Conservation (phyloP, 208 protist species). For the Trypanosoma scelopori region DNA sequence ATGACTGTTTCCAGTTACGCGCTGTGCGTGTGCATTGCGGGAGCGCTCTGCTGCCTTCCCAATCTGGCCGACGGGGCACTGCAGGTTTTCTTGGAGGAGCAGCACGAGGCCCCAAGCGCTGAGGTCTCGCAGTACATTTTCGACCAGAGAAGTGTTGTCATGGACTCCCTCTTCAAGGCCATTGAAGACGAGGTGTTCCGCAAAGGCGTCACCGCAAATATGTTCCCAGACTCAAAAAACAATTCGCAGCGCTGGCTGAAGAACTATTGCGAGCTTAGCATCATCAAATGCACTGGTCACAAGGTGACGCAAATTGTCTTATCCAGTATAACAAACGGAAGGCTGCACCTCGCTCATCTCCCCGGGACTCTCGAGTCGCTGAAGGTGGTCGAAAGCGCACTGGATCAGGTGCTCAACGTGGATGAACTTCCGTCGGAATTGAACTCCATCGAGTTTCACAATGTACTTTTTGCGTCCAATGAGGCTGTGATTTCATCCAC, state of each 20-base stretch:
- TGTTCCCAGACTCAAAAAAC: neutral
- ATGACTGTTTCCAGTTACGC: no score
- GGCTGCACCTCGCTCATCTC: conserved; percentile 7
- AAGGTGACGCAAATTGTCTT: neutral
- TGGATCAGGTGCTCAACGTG: conserved; percentile 11
- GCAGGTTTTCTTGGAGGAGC: neutral
- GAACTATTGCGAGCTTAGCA: conserved; percentile 17
- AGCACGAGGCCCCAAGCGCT: neutral
- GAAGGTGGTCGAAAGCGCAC: conserved; percentile 1
- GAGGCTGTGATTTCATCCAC: neutral
- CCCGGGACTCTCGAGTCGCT: conserved; percentile 6
- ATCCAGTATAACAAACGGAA: conserved; percentile 4
- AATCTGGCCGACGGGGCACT: neutral
- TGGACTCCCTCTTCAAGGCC: neutral
- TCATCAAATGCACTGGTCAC: neutral
- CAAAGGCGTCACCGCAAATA: neutral
- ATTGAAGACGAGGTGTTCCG: conserved; percentile 1
- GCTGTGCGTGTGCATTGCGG: neutral
- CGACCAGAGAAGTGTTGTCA: neutral
- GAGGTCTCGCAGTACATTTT: neutral
- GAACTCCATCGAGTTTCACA: neutral
- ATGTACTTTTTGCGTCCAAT: neutral
- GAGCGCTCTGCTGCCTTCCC: neutral
- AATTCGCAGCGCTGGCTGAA: neutral
- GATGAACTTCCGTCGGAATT: neutral